These are phyloP conservation scores for Russula emetica DNA, from an alignment of 768 basidiomycete species.

Conservation along the genomic window DNA sequence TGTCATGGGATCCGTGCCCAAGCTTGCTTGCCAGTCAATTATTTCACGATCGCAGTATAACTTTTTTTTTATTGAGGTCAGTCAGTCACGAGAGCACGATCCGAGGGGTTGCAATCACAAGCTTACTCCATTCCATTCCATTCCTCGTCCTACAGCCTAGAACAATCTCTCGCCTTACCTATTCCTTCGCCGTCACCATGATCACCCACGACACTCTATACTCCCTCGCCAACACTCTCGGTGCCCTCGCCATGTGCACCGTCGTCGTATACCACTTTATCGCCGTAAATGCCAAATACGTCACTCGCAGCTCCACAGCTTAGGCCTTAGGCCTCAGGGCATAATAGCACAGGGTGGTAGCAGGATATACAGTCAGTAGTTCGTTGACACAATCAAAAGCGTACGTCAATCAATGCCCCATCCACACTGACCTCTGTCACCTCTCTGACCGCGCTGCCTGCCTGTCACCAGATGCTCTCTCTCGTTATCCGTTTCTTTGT, in stretches of 20 bases:
- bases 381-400: neutral
- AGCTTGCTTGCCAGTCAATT: neutral
- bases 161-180: neutral
- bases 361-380: no score
- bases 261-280: slow-evolving; percentile 89
- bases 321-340: no score
- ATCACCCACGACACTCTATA: slow-evolving; percentile 79
- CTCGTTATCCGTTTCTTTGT: neutral
- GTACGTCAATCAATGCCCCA: neutral
- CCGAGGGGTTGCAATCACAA: neutral
- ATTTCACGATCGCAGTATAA: neutral
- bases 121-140: neutral
- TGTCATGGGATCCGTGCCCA: neutral
- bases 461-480: neutral
- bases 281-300: slow-evolving; percentile 68
- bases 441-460: neutral
- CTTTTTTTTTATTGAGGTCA: neutral
- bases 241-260: slow-evolving; percentile 79
- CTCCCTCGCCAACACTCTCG: slow-evolving; percentile 76
- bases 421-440: neutral
- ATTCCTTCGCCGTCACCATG: slow-evolving; percentile 41
- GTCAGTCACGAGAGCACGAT: neutral
- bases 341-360: no score
- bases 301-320: slow-evolving; percentile 29
- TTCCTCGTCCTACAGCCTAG: neutral